Evolutionary conservation across 139 green algal genomes (phyloP), one percentile per base, ranked within the genome.

Genomic region (Marvania coccoides): DNA sequence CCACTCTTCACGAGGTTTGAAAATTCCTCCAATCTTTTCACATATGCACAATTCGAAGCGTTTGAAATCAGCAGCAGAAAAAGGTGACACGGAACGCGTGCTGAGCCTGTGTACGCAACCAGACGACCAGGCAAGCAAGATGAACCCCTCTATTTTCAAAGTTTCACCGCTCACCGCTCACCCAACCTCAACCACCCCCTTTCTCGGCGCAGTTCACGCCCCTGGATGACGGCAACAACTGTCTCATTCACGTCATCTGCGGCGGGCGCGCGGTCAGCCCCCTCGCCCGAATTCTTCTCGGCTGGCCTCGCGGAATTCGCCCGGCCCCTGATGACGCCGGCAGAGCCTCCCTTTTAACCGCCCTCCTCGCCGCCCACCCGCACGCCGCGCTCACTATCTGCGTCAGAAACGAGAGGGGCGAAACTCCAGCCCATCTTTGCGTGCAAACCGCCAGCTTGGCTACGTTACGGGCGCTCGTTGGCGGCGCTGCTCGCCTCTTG

Each of bases 281-380:
- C 3, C 34, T 74, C 12, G 37, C 29, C 35, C 26, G 67, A 51
- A 51, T 51, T 39, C 31, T 74, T 58, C 67, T 74, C 55, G 38
- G 47, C 15, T 46, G 29, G 6, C n/a, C 31, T n/a, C 28, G 65
- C 30, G 7, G 24, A 3, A 39, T 42, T 8, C 34, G 30, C 19
- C 66, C 66, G 3, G 40, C 42, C 2, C 42, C 23, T 14, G 37
- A 66, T 48, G 38, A 66, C 30, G 19, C 14, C 1, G 34, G 24
- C 2, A 54, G 67, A 3, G 57, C 46, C 6, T n/a, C 46, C 13
- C 42, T 74, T 51, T 55, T 74, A 23, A 13, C 29, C 12, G 13
- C 6, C 23, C 39, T 74, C 29, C 56, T 74, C 37, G 14, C 35
- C 6, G n/a, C 3, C 2, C 8, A 59, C 28, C 67, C 67, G 3